These are phyloP conservation scores for Tylopilus felleus DNA, from an alignment of 768 basidiomycete species.

Conservation along the genomic window DNA sequence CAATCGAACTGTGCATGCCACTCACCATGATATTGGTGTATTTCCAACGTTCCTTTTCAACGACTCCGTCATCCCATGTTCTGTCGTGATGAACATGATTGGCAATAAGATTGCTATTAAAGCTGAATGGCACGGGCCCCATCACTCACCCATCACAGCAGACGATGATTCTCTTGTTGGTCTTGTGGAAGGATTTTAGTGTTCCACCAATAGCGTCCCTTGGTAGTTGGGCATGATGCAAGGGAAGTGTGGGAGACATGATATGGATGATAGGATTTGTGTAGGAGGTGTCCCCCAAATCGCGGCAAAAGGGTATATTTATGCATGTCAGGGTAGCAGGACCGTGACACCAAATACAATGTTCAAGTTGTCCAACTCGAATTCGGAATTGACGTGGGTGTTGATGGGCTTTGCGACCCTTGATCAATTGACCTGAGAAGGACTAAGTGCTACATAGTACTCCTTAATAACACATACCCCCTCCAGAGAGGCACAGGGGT, in stretches of 20 bases:
- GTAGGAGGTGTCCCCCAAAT: not conserved
- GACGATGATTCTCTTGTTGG: conserved; percentile 61
- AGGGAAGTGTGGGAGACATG: conserved; percentile 14
- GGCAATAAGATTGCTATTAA: not conserved
- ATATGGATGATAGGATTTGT: not conserved
- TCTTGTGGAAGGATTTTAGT: conserved; percentile 6
- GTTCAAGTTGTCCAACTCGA: too few species aligned
- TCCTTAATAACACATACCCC: too few species aligned
- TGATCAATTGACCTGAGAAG: too few species aligned
- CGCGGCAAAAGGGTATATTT: conserved; percentile 16
- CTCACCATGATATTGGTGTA: conserved; percentile 58
- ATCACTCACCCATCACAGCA: conserved; percentile 69
- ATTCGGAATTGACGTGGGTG: too few species aligned
- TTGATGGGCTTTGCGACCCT: too few species aligned
- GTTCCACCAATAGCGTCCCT: not conserved
- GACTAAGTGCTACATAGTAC: too few species aligned
- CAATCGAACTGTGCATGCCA: not conserved
- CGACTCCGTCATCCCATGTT: conserved; percentile 70
- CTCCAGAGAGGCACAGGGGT: too few species aligned
- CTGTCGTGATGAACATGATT: conserved; percentile 33
- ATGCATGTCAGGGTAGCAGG: conserved; percentile 9
- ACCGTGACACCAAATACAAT: too few species aligned
- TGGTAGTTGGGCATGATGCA: not conserved
- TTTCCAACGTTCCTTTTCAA: conserved; percentile 39
- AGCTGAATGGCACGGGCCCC: not conserved